Evolutionary conservation across 495 filamentous ascomycete genomes (phyloP).

Genomic region (Podospora pseudocomata): DNA sequence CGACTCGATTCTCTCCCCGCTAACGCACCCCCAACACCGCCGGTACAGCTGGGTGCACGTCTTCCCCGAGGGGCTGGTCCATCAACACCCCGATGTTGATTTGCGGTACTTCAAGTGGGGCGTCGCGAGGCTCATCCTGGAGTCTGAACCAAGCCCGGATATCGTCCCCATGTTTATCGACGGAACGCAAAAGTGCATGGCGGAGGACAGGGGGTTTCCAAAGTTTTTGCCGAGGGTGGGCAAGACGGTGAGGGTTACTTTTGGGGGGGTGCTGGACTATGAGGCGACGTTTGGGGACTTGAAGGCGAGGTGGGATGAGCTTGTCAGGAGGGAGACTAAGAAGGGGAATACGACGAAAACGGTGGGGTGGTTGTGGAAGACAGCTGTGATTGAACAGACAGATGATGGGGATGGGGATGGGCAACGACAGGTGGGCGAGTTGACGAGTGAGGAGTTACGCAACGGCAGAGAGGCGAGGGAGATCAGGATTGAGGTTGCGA

Average conservation of each 20-base stretch:
- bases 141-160: constrained; percentile 75
- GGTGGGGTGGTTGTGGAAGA: constrained; percentile 3
- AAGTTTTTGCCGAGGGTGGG: constrained; percentile 73
- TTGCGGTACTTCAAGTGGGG: constrained; percentile 99
- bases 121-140: constrained; percentile 80
- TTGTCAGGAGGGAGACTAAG: constrained; percentile 42
- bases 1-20: constrained; percentile 57
- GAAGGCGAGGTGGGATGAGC: constrained; percentile 60
- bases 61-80: constrained; percentile 91
- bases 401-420: constrained; percentile 45
- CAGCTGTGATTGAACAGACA: neutral
- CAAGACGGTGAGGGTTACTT: constrained; percentile 68
- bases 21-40: constrained; percentile 48
- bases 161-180: constrained; percentile 93
- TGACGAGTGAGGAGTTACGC: constrained; percentile 44
- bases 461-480: constrained; percentile 68
- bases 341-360: neutral
- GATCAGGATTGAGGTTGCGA: constrained; percentile 77
- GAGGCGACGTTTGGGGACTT: constrained; percentile 63
- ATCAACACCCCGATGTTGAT: constrained; percentile 73
- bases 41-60: constrained; percentile 82
- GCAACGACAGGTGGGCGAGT: constrained; percentile 52
- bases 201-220: constrained; percentile 73
- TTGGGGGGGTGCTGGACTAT: constrained; percentile 63
- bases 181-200: constrained; percentile 80